A percentile compares a stretch with the other conserved stretches of the same genome.
Conservation (phyloP, 2,329 filamentous ascomycete genomes). For the Epichloe typhina region DNA sequence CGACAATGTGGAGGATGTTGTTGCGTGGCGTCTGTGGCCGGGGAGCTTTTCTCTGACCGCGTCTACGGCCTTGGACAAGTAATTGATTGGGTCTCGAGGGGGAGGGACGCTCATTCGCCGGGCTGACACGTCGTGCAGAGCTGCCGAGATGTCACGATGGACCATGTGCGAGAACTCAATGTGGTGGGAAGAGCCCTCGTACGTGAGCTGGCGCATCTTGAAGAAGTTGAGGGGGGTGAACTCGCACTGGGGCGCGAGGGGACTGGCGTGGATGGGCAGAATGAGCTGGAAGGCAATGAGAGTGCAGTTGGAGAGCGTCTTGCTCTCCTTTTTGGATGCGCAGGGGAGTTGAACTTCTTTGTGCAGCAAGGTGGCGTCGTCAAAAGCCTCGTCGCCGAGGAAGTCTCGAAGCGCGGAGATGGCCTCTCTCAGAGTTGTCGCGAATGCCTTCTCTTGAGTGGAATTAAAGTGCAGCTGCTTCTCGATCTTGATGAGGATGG, state of each 20-base stretch:
- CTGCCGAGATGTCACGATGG: constrained; percentile 42
- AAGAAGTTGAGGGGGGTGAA: constrained; percentile 56
- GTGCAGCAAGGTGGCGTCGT: constrained; percentile 31
- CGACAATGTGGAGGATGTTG: not conserved
- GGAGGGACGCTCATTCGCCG: constrained; percentile 1
- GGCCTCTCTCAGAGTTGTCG: constrained; percentile 28
- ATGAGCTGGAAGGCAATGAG: constrained; percentile 47
- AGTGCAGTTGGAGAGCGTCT: constrained; percentile 7
- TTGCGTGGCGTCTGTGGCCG: not conserved
- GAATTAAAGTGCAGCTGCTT: constrained; percentile 22
- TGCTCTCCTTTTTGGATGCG: constrained; percentile 3
- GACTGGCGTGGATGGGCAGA: constrained; percentile 44
- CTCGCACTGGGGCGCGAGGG: constrained; percentile 36
- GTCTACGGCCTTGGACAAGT: not conserved
- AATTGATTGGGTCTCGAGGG: not conserved
- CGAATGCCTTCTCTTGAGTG: constrained; percentile 30
- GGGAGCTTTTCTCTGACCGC: not conserved
- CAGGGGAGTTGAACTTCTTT: constrained; percentile 31
- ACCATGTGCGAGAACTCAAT: constrained; percentile 46
- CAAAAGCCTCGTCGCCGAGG: constrained; percentile 31
- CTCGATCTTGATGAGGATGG: constrained; percentile 19
- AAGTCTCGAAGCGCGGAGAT: constrained; percentile 27
- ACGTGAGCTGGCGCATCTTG: constrained; percentile 50
- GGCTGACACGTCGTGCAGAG: constrained; percentile 7
- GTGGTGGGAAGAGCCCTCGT: constrained; percentile 33